Conservation (phyloP, 176 grass and related monocot species). For the Leersia perrieri region DNA sequence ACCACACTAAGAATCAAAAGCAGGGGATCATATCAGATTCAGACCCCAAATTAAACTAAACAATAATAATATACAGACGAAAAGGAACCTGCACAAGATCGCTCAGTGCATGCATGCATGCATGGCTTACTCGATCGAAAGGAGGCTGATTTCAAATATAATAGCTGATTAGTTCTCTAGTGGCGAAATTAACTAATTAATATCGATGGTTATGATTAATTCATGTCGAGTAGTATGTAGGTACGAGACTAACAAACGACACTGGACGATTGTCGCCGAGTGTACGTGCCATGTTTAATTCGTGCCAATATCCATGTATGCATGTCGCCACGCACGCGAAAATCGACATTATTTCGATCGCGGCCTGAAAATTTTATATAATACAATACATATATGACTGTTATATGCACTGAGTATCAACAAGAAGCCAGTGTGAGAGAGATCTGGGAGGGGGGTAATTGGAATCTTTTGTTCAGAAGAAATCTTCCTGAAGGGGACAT, state of each 20-base stretch:
- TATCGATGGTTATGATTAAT: not conserved
- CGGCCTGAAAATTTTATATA: not conserved
- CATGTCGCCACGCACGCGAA: not conserved
- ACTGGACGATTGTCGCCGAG: slow-evolving; percentile 12
- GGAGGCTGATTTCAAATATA: not conserved
- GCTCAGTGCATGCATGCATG: not conserved
- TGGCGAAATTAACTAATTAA: not conserved
- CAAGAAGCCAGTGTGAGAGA: too few species aligned
- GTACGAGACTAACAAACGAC: slow-evolving; percentile 16
- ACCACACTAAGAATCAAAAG: not conserved
- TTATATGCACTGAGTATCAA: too few species aligned
- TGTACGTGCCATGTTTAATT: slow-evolving; percentile 17
- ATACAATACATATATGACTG: not conserved
- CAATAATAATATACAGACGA: not conserved
- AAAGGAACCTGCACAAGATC: not conserved
- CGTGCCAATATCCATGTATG: not conserved
- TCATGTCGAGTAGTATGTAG: not conserved
- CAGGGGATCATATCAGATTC: not conserved
- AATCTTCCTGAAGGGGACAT: too few species aligned
- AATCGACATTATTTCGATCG: not conserved
- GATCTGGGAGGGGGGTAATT: too few species aligned
- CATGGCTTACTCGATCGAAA: not conserved
- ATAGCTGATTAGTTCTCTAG: not conserved
- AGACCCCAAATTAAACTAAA: not conserved
- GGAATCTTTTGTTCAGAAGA: too few species aligned